Evolutionary conservation across 108 stramenopile species (phyloP), one percentile per base, ranked within the genome.

Genomic region (Skeletonema tropicum): DNA sequence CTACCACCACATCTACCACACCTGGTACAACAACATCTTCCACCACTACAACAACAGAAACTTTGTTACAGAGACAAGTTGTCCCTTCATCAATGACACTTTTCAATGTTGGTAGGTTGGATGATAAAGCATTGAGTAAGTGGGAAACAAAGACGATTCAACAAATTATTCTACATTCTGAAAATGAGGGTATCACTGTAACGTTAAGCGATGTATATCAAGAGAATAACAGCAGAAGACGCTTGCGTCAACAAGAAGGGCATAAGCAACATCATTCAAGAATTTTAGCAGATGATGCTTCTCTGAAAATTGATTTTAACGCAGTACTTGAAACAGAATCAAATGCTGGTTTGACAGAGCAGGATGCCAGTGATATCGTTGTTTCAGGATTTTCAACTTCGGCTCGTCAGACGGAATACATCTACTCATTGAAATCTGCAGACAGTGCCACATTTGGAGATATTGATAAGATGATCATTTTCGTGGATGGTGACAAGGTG

Each of bases 401-500:
- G 19, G 30, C 66, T 17, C 66, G 45, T n/a, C 74, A 75, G 41
- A 32, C 46, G 32, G n/a, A n/a, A 14, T 75, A 75, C 39, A 60
- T 75, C 11, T 60, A 46, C 13, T 41, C 23, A 26, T 61, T 75
- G 31, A 66, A 67, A 68, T 55, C 74, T 31, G 57, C 66, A 10
- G 74, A 75, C 48, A 42, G 48, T 15, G 17, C 31, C 38, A 67
- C 55, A 15, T 75, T 75, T 61, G 58, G 66, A 6, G 10, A 11
- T 19, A 68, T 75, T 35, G 32, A 60, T 6, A 60, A 26, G 17
- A 57, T 75, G 33, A 6, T 26, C 19, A 65, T 69, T 64, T 68
- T 57, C 21, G 80, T 73, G 26, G 55, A 73, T 68, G 80, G 80
- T 15, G 33, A 15, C 12, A 17, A 57, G 30, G 48, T 73, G 8